Evolutionary conservation across 352 stramenopile species (phyloP).

Genomic region (Globisporangium spiculum): DNA sequence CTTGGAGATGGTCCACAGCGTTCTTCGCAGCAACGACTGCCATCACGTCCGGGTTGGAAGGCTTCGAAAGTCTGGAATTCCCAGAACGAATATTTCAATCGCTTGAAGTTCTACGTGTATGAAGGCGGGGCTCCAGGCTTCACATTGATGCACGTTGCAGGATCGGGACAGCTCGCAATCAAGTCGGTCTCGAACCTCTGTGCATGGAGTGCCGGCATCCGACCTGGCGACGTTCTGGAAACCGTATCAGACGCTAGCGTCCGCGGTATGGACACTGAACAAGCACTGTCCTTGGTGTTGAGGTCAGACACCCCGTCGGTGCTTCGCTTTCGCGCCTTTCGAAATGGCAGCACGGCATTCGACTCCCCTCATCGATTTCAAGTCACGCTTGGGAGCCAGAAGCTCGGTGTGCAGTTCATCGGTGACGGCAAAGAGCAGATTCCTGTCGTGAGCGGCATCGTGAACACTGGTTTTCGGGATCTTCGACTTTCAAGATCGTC

Average conservation of each 20-base stretch:
- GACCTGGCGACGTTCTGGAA: slow-evolving; percentile 53
- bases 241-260: slow-evolving; percentile 36
- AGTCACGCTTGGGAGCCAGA: slow-evolving; percentile 32
- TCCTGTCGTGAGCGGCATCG: slow-evolving; percentile 44
- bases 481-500: background rate
- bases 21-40: background rate
- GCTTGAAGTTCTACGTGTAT: slow-evolving; percentile 53
- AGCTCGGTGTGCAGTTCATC: slow-evolving; percentile 44
- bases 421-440: slow-evolving; percentile 41
- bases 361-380: slow-evolving; percentile 32
- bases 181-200: slow-evolving; percentile 28
- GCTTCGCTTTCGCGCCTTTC: slow-evolving; percentile 43
- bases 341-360: slow-evolving; percentile 14
- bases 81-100: slow-evolving; percentile 26
- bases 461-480: background rate
- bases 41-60: background rate
- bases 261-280: slow-evolving; percentile 28
- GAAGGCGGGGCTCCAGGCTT: slow-evolving; percentile 29
- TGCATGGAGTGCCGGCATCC: slow-evolving; percentile 48
- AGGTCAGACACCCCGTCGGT: slow-evolving; percentile 29
- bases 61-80: slow-evolving; percentile 23
- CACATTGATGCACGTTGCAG: slow-evolving; percentile 20
- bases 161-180: slow-evolving; percentile 23
- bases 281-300: slow-evolving; percentile 33
- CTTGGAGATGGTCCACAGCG: background rate